Percentiles rank a stretch among this genome's conserved stretches.
phyloP scores from a whole-genome alignment of 2,329 filamentous ascomycete species.

The Elsinoe perseae region DNA sequence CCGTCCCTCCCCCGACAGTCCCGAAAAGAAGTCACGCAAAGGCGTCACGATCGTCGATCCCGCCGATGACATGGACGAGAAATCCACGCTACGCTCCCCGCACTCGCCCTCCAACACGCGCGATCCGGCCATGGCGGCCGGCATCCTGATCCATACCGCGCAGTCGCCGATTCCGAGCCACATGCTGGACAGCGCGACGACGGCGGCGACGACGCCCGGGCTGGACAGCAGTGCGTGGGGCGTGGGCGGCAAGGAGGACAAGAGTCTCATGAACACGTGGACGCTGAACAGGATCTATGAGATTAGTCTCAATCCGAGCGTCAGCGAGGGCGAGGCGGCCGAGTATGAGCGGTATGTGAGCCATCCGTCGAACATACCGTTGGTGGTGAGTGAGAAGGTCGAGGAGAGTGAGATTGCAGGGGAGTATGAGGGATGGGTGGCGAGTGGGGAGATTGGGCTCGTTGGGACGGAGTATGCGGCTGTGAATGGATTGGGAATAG shows the following conservation, averaged over 20 bases:
- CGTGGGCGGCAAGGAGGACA: slow-evolving; percentile 44
- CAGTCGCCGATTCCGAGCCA: not conserved
- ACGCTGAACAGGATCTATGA: slow-evolving; percentile 79
- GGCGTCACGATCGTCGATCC: slow-evolving; percentile 55
- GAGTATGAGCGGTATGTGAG: slow-evolving; percentile 86
- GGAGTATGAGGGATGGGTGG: slow-evolving; percentile 11
- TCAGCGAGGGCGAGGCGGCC: slow-evolving; percentile 65
- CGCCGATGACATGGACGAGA: slow-evolving; percentile 29
- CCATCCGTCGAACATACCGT: slow-evolving; percentile 79
- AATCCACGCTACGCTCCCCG: not conserved
- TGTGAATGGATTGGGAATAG: slow-evolving; percentile 47
- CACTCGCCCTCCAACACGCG: slow-evolving; percentile 14
- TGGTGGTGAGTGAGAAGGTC: slow-evolving; percentile 65
- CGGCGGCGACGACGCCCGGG: slow-evolving; percentile 3
- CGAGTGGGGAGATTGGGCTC: slow-evolving; percentile 26
- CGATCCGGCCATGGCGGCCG: slow-evolving; percentile 28
- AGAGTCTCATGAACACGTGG: slow-evolving; percentile 76
- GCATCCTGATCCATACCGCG: slow-evolving; percentile 36
- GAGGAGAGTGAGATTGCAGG: slow-evolving; percentile 44
- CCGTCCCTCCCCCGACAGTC: slow-evolving; percentile 28
- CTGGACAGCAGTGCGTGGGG: not conserved
- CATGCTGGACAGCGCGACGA: slow-evolving; percentile 7
- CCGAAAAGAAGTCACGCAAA: slow-evolving; percentile 20
- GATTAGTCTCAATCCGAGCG: slow-evolving; percentile 76
- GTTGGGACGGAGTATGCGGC: slow-evolving; percentile 31